phyloP scores from a whole-genome alignment of 2,329 filamentous ascomycete species.

The Colletotrichum graminicola region DNA sequence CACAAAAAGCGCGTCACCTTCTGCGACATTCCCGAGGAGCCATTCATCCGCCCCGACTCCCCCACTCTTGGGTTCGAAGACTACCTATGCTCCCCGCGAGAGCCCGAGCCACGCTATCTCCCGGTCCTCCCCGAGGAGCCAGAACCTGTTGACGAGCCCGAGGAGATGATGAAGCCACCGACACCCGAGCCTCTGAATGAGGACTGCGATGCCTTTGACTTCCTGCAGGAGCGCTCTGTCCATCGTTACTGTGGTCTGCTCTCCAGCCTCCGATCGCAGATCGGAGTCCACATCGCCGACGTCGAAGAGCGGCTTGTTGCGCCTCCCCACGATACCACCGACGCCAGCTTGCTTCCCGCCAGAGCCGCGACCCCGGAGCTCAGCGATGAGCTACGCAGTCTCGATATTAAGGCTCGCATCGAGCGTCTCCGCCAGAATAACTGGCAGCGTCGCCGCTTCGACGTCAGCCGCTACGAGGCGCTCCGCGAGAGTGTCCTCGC shows the following conservation, averaged over 20 bases:
- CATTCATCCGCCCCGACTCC: slow-evolving; percentile 68
- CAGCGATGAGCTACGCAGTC: slow-evolving; percentile 53
- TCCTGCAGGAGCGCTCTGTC: slow-evolving; percentile 58
- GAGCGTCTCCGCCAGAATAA: slow-evolving; percentile 66
- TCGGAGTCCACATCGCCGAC: slow-evolving; percentile 60
- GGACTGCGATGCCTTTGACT: slow-evolving; percentile 48
- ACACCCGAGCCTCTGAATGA: slow-evolving; percentile 39
- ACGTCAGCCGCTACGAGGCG: slow-evolving; percentile 64
- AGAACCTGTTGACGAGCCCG: slow-evolving; percentile 43
- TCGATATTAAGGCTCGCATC: slow-evolving; percentile 64
- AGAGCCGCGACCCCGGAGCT: slow-evolving; percentile 37
- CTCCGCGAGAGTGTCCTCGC: slow-evolving; percentile 64
- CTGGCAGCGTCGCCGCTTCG: slow-evolving; percentile 69
- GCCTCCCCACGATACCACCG: slow-evolving; percentile 41
- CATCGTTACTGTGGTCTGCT: slow-evolving; percentile 64
- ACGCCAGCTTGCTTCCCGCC: slow-evolving; percentile 38
- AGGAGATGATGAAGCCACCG: slow-evolving; percentile 43
- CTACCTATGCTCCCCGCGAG: slow-evolving; percentile 45
- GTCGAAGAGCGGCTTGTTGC: slow-evolving; percentile 57
- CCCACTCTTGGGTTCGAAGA: slow-evolving; percentile 70
- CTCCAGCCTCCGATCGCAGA: slow-evolving; percentile 60
- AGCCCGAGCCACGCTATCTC: slow-evolving; percentile 40
- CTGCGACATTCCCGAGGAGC: slow-evolving; percentile 54
- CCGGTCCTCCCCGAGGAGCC: slow-evolving; percentile 40
- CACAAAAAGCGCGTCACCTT: slow-evolving; percentile 57